Evolutionary conservation across 192 early-diverging fungal genomes (phyloP), one percentile per base, ranked within the genome.

Genomic region (Gonapodya sp.): DNA sequence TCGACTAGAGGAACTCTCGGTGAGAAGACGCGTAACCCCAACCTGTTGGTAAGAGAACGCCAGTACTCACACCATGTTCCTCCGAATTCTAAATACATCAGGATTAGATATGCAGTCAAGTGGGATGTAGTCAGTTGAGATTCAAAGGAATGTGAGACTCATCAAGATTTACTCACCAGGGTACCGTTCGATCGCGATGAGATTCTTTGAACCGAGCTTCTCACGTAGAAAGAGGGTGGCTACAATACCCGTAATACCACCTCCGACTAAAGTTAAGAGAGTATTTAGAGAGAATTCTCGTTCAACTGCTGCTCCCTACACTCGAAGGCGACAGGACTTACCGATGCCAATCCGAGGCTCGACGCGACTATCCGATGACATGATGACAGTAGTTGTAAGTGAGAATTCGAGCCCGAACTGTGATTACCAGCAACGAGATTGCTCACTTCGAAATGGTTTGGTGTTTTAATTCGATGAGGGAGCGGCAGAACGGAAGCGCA

Each of bases 1-100:
- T 77, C 75, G 75, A 77, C 46, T 64, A 24, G 24, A 16, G 46
- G 24, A 16, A 16, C 8, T 64, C 24, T 24, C 8, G 46, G 8
- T 64, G 8, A 8, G 8, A 8, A 64, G 8, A 16, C 46, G 46
- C 8, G 24, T 64, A 8, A 8, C 24, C 46, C 46, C n/a, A n/a
- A n/a, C n/a, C n/a, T n/a, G n/a, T n/a, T n/a, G n/a, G n/a, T n/a
- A 64, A 64, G 8, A 16, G 46, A 64, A 16, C 46, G 8, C 8
- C 46, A 64, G 24, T 24, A 64, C 46, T 64, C 46, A 64, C 46
- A 77, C 75, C 75, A 77, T 77, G 75, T 77, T 77, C 75, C 75
- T 18, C 75, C 75, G 75, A 77, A 34, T 33, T 77, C 75, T 77
- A 33, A 31, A 77, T 31, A 77, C 14, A n/a, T n/a, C n/a, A n/a